Base-by-base conservation (phyloP, 345 rosid species). In the Orychophragmus violaceus region DNA sequence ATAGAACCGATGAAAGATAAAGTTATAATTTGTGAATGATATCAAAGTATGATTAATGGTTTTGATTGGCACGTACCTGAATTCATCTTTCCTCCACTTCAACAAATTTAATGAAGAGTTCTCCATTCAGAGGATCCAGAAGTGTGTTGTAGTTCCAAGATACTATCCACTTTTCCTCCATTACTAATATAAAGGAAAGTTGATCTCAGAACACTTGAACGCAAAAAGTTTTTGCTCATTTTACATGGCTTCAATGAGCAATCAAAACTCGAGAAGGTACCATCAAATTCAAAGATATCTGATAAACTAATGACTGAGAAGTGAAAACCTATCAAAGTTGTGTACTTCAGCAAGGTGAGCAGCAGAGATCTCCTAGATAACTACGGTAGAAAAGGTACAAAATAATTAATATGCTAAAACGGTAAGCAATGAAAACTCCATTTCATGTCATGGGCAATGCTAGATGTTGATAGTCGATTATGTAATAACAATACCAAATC, bases 81-180 rank as follows among this genome's bases (percentile, higher is more conserved):
- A 87, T 80, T 75, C 76, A 93, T 5, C 74, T 57, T 84, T 87
- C 90, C 65, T 84, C 87, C 5, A 94, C 83, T 45, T 94, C 95
- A 64, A 92, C 89, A 71, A 90, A 76, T 66, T 83, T 85, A 58
- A 94, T 88, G 77, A 94, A 94, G 0, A 91, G 82, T 56, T 94
- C 99, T 69, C 97, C 99, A 81, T 90, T 94, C 52, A 94, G 64
- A 76, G 99, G 99, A 84, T 94, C 97, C 64, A 90, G 29, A 56
- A 94, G 72, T 0, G 85, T 79, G 61, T 79, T 84, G 81, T 82
- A 79, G 27, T 70, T 82, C 4, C 89, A 68, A 7, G 97, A 85
- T 29, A 84, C 87, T 5, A 61, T 84, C 97, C 96, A 90, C 76
- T 85, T 88, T 3, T 97, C 99, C 80, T 82, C 92, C 81, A 94